Base-by-base conservation (phyloP, 2,329 filamentous ascomycete genomes). In the Xylaria polymorpha region DNA sequence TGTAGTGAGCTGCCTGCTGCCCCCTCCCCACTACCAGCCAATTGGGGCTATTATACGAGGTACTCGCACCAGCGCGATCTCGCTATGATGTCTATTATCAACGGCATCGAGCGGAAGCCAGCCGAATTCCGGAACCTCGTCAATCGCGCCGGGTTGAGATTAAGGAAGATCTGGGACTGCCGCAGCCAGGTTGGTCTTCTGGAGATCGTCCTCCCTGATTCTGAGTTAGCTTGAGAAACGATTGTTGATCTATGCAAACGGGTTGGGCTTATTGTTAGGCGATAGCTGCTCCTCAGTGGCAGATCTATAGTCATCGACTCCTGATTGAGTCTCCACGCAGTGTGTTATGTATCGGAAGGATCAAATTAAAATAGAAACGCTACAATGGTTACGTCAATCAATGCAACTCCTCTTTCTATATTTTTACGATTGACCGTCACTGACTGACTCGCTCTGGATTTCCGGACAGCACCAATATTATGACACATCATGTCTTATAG, bases 51-150 rank as follows among this genome's bases (percentile, higher is more conserved):
- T 63, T 77, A 76, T 66, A 74, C 73, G 18, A 69, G 79, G 6
- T 80, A 78, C 55, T 76, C 72, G 3, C 78, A 80, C 50, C 71
- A 75, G 51, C 76, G 79, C 0, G 79, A 80, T 55, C 65, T 80
- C 9, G 73, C 71, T 41, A 77, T 81, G 74, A 80, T 80, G 77
- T 64, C 75, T 1, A 74, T 75, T 43, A 78, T 80, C 68, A 81
- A 80, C 51, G 79, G 79, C 1, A 80, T 81, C 44, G 79, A 81
- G 72, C 71, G 78, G 1, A 80, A 76, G 46, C 79, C 78, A 0
- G 72, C 71, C 1, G 74, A 80, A 53, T 79, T 80, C 56, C 69
- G 71, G 14, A 66, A 60, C 22, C 67, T 80, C 7, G 48, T 78
- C 32, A 71, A 77, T 58, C 62, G 62, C 25, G 76, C 79, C 8